Evolutionary conservation across 2,329 filamentous ascomycete genomes (phyloP).

Genomic region (Trichoderma afroharzianum): DNA sequence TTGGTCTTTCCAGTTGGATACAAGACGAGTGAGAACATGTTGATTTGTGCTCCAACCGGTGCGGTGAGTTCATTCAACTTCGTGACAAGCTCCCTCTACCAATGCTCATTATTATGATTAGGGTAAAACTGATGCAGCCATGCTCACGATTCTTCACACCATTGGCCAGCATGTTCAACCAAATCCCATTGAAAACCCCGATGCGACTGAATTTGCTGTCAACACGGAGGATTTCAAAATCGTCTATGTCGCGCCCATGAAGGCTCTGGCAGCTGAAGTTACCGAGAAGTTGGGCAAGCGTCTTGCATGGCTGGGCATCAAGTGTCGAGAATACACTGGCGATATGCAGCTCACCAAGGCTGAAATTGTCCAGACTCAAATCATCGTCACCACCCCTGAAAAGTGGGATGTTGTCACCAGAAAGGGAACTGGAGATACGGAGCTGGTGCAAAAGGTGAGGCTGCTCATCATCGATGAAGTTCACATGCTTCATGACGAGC

Average conservation of each 20-base stretch:
- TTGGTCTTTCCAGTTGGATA: conserved; percentile 94
- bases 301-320: conserved; percentile 87
- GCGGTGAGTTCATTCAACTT: conserved; percentile 51
- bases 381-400: conserved; percentile 97
- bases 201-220: conserved; percentile 77
- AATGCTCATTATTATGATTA: conserved; percentile 25
- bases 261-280: conserved; percentile 92
- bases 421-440: conserved; percentile 95
- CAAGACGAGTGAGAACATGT: conserved; percentile 95
- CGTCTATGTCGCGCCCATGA: conserved; percentile 98
- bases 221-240: conserved; percentile 90
- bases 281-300: conserved; percentile 91
- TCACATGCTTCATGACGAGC: conserved; percentile 98
- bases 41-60: conserved; percentile 96
- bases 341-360: conserved; percentile 98
- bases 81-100: not conserved
- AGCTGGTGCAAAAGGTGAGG: conserved; percentile 94
- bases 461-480: conserved; percentile 98
- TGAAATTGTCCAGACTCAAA: conserved; percentile 92
- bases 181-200: conserved; percentile 69
- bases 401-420: conserved; percentile 99
- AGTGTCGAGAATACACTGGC: conserved; percentile 89
- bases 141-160: conserved; percentile 91
- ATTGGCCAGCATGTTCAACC: conserved; percentile 82
- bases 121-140: conserved; percentile 97